Evolutionary conservation across 306 rosid species (phyloP).

Genomic region (Alnus glutinosa): DNA sequence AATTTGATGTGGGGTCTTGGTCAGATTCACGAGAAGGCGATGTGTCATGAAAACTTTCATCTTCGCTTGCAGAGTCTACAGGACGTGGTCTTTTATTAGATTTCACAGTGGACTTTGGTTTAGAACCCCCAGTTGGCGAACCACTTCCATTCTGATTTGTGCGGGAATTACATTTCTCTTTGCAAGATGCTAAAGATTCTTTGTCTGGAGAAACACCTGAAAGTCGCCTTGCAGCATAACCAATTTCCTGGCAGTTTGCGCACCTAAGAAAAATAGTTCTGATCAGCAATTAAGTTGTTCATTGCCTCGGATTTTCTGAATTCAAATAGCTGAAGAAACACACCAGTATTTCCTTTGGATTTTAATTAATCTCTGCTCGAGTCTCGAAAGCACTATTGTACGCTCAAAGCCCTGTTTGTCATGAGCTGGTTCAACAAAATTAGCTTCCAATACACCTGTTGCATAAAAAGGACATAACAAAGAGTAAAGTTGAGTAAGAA

Average conservation of each 20-base stretch:
- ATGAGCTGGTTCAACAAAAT: constrained; percentile 9
- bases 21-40: background rate
- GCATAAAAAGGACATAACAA: background rate
- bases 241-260: constrained; percentile 8
- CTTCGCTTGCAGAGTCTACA: background rate
- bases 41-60: background rate
- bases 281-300: background rate
- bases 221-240: constrained; percentile 13
- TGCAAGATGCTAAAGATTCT: background rate
- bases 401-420: constrained; percentile 23
- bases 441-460: constrained; percentile 20
- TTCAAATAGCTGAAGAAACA: background rate
- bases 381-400: constrained; percentile 6
- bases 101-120: background rate
- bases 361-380: background rate
- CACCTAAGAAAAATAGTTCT: background rate
- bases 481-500: background rate
- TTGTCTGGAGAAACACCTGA: background rate
- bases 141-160: background rate
- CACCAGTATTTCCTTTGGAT: constrained; percentile 13
- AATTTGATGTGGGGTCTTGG: background rate
- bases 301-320: background rate
- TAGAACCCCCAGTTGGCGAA: background rate
- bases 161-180: background rate
- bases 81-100: background rate